These are phyloP conservation scores for Cicer pinnatifidum DNA, from an alignment of 306 rosid genomes.

Conservation along the genomic window DNA sequence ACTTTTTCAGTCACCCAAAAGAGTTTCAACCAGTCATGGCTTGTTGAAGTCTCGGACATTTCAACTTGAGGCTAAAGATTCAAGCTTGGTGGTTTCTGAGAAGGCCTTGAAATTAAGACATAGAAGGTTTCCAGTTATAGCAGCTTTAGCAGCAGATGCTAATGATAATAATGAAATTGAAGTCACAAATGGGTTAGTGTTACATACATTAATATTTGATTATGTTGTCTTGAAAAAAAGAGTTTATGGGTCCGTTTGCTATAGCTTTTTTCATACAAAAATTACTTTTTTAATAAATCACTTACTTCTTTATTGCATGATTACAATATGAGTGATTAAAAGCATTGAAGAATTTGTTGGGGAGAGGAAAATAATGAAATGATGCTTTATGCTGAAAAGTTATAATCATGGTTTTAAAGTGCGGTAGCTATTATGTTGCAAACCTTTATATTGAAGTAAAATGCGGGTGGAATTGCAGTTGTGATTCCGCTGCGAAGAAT, in stretches of 20 bases:
- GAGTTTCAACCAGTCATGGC: conserved; percentile 9
- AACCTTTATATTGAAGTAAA: too few relatives aligned
- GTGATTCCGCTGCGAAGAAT: too few relatives aligned
- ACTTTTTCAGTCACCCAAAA: neutral
- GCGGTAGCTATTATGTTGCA: too few relatives aligned
- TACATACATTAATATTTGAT: neutral
- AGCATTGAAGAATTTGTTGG: neutral
- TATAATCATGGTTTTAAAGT: too few relatives aligned
- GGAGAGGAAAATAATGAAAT: neutral
- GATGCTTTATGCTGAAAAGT: neutral
- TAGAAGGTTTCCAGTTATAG: neutral
- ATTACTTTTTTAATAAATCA: too few relatives aligned
- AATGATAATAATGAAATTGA: conserved; percentile 8
- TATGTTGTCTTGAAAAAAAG: neutral
- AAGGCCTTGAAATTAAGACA: neutral
- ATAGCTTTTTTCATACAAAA: too few relatives aligned
- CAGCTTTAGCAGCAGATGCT: conserved; percentile 31
- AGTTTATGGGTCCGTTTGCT: neutral
- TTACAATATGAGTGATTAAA: neutral
- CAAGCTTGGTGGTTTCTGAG: conserved; percentile 1
- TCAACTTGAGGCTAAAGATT: neutral
- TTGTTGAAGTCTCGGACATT: conserved; percentile 7
- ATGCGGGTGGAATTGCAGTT: too few relatives aligned
- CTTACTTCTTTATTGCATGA: neutral
- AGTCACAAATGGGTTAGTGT: conserved; percentile 8